Percentiles rank a stretch among this genome's conserved stretches.
Conservation (phyloP, 208 protist species). For the Leishmania major region DNA sequence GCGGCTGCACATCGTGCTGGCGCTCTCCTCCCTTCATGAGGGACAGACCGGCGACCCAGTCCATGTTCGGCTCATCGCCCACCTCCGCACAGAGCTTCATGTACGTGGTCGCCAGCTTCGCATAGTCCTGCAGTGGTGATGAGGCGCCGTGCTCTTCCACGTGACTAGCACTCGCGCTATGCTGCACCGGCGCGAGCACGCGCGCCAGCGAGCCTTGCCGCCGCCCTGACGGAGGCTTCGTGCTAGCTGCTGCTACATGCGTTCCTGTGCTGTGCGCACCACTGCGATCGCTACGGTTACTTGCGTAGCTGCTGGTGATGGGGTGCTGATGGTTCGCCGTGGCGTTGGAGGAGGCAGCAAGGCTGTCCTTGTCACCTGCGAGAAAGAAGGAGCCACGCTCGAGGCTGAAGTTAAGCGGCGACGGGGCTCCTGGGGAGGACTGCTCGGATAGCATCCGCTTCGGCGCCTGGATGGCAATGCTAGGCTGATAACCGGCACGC, state of each 20-base stretch:
- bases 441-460: slow-evolving; percentile 15
- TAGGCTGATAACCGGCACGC: background rate
- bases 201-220: slow-evolving; percentile 4
- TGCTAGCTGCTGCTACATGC: background rate
- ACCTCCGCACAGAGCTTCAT: slow-evolving; percentile 53
- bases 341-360: background rate
- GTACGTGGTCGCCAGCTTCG: slow-evolving; percentile 51
- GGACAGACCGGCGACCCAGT: slow-evolving; percentile 53
- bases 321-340: background rate
- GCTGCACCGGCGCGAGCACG: slow-evolving; percentile 15
- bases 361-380: slow-evolving; percentile 13
- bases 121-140: slow-evolving; percentile 14
- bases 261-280: background rate
- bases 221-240: slow-evolving; percentile 24
- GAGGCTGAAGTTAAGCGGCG: slow-evolving; percentile 28
- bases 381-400: slow-evolving; percentile 15
- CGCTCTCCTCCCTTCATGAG: background rate
- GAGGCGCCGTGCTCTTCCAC: slow-evolving; percentile 1
- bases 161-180: background rate
- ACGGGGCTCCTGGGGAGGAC: slow-evolving; percentile 24
- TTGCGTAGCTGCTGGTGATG: background rate
- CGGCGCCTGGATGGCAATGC: background rate
- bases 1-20: background rate
- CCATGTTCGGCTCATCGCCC: slow-evolving; percentile 55
- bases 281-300: background rate